A percentile compares a stretch with the other conserved stretches of the same genome.
Evolutionary conservation across 2,329 filamentous ascomycete species (phyloP).

Genomic region (Pezizomycotina sp.): DNA sequence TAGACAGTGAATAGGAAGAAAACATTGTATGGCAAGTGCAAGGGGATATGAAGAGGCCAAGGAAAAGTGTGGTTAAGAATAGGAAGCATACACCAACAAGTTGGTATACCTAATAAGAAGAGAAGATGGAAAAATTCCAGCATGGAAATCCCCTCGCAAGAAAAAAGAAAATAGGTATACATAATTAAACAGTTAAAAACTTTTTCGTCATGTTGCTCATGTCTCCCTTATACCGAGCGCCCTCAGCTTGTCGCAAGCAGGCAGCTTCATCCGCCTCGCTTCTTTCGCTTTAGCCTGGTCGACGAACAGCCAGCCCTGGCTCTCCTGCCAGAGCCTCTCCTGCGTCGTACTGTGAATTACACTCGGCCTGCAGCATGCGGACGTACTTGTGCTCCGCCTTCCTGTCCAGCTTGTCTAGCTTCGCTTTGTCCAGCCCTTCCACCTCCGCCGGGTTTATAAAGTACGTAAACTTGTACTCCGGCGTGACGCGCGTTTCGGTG

Average conservation of each 20-base stretch:
- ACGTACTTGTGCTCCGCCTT: slow-evolving; percentile 61
- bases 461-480: slow-evolving; percentile 59
- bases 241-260: slow-evolving; percentile 38
- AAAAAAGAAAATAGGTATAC: too few species aligned
- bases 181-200: too few species aligned
- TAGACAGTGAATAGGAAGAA: too few species aligned
- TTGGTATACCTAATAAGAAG: too few species aligned
- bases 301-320: slow-evolving; percentile 72
- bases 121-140: too few species aligned
- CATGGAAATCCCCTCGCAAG: too few species aligned
- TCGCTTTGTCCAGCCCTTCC: slow-evolving; percentile 47
- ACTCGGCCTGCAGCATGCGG: slow-evolving; percentile 48
- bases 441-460: slow-evolving; percentile 70
- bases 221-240: slow-evolving; percentile 30
- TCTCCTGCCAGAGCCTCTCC: slow-evolving; percentile 55
- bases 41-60: too few species aligned
- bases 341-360: slow-evolving; percentile 57
- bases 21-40: too few species aligned
- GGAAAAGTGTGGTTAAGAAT: too few species aligned
- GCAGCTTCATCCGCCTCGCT: slow-evolving; percentile 41
- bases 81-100: too few species aligned
- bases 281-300: slow-evolving; percentile 63
- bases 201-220: too few species aligned
- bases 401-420: slow-evolving; percentile 59
- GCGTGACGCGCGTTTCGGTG: slow-evolving; percentile 56